Evolutionary conservation across 768 basidiomycete species (phyloP).

Genomic region (Piloderma croceum): DNA sequence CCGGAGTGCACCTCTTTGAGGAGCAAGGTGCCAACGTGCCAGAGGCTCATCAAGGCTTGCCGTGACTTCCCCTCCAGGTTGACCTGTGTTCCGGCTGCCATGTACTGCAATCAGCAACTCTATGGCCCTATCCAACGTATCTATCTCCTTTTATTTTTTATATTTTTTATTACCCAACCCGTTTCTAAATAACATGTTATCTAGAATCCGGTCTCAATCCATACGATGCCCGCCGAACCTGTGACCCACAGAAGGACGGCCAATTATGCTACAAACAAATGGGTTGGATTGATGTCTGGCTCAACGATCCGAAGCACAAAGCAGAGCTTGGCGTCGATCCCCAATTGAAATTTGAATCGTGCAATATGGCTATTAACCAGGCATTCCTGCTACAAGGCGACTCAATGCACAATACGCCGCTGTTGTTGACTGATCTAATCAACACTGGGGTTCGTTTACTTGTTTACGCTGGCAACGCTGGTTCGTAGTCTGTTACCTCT

Average conservation of each 20-base stretch:
- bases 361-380: slow-evolving; percentile 76
- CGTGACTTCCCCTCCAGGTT: slow-evolving; percentile 54
- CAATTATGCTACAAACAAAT: slow-evolving; percentile 75
- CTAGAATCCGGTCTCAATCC: slow-evolving; percentile 74
- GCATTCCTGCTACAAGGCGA: slow-evolving; percentile 82
- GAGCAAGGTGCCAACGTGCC: slow-evolving; percentile 66
- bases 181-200: not conserved
- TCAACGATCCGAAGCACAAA: slow-evolving; percentile 77
- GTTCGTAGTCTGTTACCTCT: slow-evolving; percentile 39
- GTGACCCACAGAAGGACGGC: slow-evolving; percentile 67
- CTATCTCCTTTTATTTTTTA: slow-evolving; percentile 18
- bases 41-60: slow-evolving; percentile 67
- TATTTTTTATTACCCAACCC: slow-evolving; percentile 1
- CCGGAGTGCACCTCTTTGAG: slow-evolving; percentile 61
- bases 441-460: slow-evolving; percentile 78
- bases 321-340: slow-evolving; percentile 70
- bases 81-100: slow-evolving; percentile 64
- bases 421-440: slow-evolving; percentile 73
- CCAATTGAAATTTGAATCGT: slow-evolving; percentile 55
- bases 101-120: slow-evolving; percentile 79
- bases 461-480: slow-evolving; percentile 85
- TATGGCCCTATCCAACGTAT: slow-evolving; percentile 65
- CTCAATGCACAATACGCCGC: slow-evolving; percentile 76
- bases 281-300: slow-evolving; percentile 81
- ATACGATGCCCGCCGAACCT: slow-evolving; percentile 78